Evolutionary conservation across 2,329 filamentous ascomycete species (phyloP), one percentile per base, ranked within the genome.

Genomic region (Sarocladium brachiariae): DNA sequence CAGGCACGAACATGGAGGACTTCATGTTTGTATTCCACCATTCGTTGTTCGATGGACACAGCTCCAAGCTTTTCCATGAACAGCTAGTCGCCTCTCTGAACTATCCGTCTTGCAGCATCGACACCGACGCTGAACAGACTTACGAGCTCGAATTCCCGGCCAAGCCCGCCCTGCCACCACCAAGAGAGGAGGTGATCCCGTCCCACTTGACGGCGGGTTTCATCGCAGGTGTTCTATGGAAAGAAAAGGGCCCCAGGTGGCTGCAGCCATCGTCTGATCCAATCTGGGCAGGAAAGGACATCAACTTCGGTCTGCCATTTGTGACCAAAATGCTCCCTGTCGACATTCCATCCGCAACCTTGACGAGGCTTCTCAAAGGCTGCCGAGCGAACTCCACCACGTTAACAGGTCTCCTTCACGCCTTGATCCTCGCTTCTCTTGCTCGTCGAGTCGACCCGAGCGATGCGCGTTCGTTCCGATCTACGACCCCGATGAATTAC

Each of bases 21-120:
- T 53, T 77, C 11, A 54, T 71, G 5, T 77, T 80, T 54, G 65
- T 69, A 4, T 76, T 66, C 30, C 78, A 82, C 53, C 78, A 82
- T 55, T 66, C 70, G 0, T 63, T 81, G 16, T 68, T 69, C 21
- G 79, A 82, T 54, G 79, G 79, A 1, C 64, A 69, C 11, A 71
- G 72, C 54, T 73, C 71, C 0, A 62, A 64, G 24, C 57, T 69
- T 2, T 80, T 83, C 54, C 78, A 82, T 53, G 60, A 67, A 25
- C 63, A 66, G 2, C 61, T 82, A 0, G 65, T 75, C 3, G 56
- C 61, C 2, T 68, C 74, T 3, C 63, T 81, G 51, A 49, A 52
- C 21, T 34, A 53, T 13, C 27, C 37, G 18, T 16, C 33, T 13
- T 16, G 5, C 37, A 19, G 37, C 1, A 18, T 39, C 21, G 14